Percentiles rank a stretch among this genome's conserved stretches.
phyloP scores from a whole-genome alignment of 192 early-diverging fungal genomes.

The Linderina pennispora region DNA sequence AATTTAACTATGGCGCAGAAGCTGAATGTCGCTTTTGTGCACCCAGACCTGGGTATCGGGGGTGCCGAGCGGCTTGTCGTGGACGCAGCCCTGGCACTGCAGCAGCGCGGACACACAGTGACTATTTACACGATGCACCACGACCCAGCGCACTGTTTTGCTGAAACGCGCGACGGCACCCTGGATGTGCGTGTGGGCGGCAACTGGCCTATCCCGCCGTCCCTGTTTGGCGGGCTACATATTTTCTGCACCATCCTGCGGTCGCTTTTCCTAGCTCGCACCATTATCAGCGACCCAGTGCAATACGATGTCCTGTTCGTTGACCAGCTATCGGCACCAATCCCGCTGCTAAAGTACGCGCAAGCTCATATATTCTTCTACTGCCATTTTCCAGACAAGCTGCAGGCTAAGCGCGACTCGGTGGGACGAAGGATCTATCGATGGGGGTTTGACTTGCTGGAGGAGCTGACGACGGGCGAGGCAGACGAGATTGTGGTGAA shows the following conservation, averaged over 20 bases:
- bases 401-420: slow-evolving; percentile 61
- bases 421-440: slow-evolving; percentile 67
- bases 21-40: slow-evolving; percentile 74
- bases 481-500: slow-evolving; percentile 92
- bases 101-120: slow-evolving; percentile 72
- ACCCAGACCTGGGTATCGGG: slow-evolving; percentile 93
- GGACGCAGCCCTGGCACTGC: slow-evolving; percentile 80
- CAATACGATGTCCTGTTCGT: slow-evolving; percentile 75
- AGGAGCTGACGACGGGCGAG: slow-evolving; percentile 80
- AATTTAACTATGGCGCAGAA: background rate
- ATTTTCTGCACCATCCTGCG: slow-evolving; percentile 81
- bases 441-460: slow-evolving; percentile 72
- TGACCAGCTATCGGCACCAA: slow-evolving; percentile 81
- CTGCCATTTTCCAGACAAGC: slow-evolving; percentile 93
- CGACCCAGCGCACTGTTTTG: slow-evolving; percentile 81
- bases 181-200: slow-evolving; percentile 67
- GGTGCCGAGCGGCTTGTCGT: slow-evolving; percentile 94
- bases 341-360: slow-evolving; percentile 70
- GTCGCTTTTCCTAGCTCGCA: slow-evolving; percentile 58
- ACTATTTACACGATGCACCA: slow-evolving; percentile 88
- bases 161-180: slow-evolving; percentile 85
- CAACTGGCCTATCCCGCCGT: slow-evolving; percentile 65
- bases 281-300: slow-evolving; percentile 36
- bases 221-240: slow-evolving; percentile 64
- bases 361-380: slow-evolving; percentile 84